phyloP scores from a whole-genome alignment of 208 protist genomes.

The Trypanosoma boissoni region DNA sequence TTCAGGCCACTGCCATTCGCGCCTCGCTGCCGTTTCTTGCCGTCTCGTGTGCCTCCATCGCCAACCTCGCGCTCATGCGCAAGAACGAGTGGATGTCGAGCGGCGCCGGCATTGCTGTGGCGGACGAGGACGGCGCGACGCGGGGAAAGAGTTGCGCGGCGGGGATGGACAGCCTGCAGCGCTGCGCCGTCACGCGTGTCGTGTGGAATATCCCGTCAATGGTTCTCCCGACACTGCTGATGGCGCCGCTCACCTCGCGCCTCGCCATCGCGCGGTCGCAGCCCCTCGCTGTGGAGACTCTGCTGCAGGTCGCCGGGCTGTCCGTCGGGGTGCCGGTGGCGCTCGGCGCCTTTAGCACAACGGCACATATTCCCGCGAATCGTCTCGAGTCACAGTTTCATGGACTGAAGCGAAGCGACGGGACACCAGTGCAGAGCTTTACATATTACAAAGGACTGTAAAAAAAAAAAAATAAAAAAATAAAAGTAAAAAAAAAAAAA shows the following conservation, averaged over 20 bases:
- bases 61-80: constrained; percentile 88
- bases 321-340: constrained; percentile 68
- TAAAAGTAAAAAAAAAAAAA: not conserved
- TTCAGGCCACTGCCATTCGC: constrained; percentile 62
- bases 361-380: constrained; percentile 45
- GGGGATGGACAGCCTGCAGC: constrained; percentile 70
- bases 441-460: constrained; percentile 88
- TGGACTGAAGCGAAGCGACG: constrained; percentile 55
- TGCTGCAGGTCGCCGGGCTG: constrained; percentile 68
- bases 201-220: constrained; percentile 85
- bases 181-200: constrained; percentile 74
- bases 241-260: constrained; percentile 55
- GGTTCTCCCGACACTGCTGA: constrained; percentile 84
- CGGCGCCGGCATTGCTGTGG: constrained; percentile 71
- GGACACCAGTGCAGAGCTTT: constrained; percentile 54
- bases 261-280: constrained; percentile 25
- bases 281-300: constrained; percentile 41
- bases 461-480: not conserved
- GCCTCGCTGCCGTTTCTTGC: constrained; percentile 84
- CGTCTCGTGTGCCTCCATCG: constrained; percentile 71
- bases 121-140: constrained; percentile 78
- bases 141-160: constrained; percentile 72
- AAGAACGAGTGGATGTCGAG: constrained; percentile 87
- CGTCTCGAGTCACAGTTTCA: constrained; percentile 64
- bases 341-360: constrained; percentile 61